Base-by-base conservation (phyloP, 225 moss, liverwort and hornwort species). In the Sphagnum tenellum region DNA sequence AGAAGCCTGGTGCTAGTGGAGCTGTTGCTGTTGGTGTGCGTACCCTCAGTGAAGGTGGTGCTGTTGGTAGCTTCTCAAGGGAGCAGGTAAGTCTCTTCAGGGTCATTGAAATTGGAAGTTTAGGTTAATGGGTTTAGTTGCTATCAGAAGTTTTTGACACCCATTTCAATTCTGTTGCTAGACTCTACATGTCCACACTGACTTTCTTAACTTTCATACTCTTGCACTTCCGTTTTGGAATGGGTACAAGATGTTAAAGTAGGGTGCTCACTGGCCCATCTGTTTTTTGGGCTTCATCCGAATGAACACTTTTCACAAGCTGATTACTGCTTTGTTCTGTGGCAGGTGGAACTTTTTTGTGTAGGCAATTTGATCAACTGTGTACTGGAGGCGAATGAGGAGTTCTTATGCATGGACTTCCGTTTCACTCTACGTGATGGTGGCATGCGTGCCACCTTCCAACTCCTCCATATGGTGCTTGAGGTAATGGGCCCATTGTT, bases 341-440 rank as follows among this genome's bases (percentile, higher is more conserved):
- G 29, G 29, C 80, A 98, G 96, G 98, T 98, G 85, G 98, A 98
- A 73, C 87, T 98, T 44, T 98, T 98, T 70, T 98, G 98, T 74
- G 98, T 98, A 53, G 98, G 98, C 10, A 98, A 98, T 74, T 77
- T 98, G 79, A 93, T 98, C 44, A 98, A 93, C 64, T 98, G 98
- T 75, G 98, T 98, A 7, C 66, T 98, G 62, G 98, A 98, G 75
- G 98, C 98, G 10, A 93, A 98, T 51, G 98, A 98, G 76, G 98
- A 98, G 66, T 98, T 98, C 63, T 69, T 98, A 76, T 98, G 98
- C 64, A 98, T 98, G 98, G 98, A 98, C 78, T 98, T 98, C 63
- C 98, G 93, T 81, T 98, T 98, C 70, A 98, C 98, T 44, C 81
- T 98, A 57, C 93, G 98, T 67, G 98, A 98, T 84, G 90, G 98